Base-by-base conservation (phyloP, 805 yeast species). In the Lipomyces orientalis region DNA sequence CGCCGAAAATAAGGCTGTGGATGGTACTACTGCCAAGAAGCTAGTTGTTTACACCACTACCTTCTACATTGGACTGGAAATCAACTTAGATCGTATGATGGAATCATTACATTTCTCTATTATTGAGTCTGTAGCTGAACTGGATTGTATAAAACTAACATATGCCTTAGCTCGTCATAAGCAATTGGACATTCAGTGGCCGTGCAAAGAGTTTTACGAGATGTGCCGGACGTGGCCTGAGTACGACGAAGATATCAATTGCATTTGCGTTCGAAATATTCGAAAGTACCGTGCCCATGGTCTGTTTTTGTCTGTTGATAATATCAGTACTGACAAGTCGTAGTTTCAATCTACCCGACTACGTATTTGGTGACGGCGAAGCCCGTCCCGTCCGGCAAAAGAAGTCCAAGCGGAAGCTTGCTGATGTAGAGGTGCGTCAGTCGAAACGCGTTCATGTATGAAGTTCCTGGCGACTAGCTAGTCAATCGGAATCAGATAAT, bases 131-230 rank as follows among this genome's bases (percentile, higher is more conserved):
- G 37, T 34, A 8, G 1, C 10, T 43, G 49, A 43, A 43, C 22
- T 43, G 16, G n/a, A 7, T n/a, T 16, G 49, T 19, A 14, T 29
- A 10, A 29, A 2, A 54, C 43, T 64, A 37, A 29, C 35, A 33
- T 55, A 16, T 16, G 31, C 12, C n/a, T 9, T 54, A 69, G 74
- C 70, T 16, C 43, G 64, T 29, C 71, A 73, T 39, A 73, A 74
- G 58, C 73, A 74, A 73, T 83, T 93, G 73, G 97, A 93, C 77
- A 89, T 94, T 65, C 97, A 90, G 74, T 85, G 88, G 70, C 97
- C 97, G 22, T 93, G 98, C 76, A 85, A 91, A 25, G 98, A 95
- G 68, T 95, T 94, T 77, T 92, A 86, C 79, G 88, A 85, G 55
- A 79, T 91, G 7, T 91, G 98, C 78, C 88, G 91, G 71, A 84